Percentiles rank a stretch among this genome's conserved stretches.
Evolutionary conservation across 2,329 filamentous ascomycete genomes (phyloP).

Genomic region (Pseudogymnoascus pannorum): DNA sequence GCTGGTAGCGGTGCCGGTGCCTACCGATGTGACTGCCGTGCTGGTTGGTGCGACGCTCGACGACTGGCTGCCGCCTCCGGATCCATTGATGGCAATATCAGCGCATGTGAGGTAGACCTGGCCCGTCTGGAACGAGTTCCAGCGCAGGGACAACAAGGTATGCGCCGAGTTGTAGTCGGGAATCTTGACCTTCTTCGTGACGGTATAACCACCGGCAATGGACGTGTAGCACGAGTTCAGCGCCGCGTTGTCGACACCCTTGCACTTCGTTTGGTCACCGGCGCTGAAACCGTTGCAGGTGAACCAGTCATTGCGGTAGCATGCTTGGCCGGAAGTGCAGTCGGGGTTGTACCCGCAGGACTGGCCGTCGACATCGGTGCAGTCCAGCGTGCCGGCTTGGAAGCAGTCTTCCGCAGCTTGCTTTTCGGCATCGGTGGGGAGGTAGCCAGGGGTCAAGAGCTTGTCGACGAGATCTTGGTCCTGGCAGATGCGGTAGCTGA

Average conservation of each 20-base stretch:
- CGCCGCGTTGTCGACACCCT: slow-evolving; percentile 30
- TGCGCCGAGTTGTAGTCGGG: slow-evolving; percentile 37
- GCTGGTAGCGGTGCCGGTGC: slow-evolving; percentile 23
- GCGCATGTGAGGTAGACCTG: slow-evolving; percentile 48
- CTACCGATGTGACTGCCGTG: neutral
- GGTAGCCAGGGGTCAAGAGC: slow-evolving; percentile 39
- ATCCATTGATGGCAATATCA: slow-evolving; percentile 39
- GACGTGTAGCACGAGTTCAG: slow-evolving; percentile 42
- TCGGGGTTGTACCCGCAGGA: slow-evolving; percentile 42
- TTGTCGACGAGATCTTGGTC: slow-evolving; percentile 44
- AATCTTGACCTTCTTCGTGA: slow-evolving; percentile 37
- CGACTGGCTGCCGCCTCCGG: neutral
- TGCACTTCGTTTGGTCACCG: slow-evolving; percentile 9
- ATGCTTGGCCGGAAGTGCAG: slow-evolving; percentile 37
- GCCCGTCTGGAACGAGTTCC: slow-evolving; percentile 48
- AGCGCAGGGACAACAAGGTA: slow-evolving; percentile 44
- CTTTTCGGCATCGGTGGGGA: slow-evolving; percentile 45
- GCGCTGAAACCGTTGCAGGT: slow-evolving; percentile 41
- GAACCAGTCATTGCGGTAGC: slow-evolving; percentile 47
- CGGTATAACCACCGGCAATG: slow-evolving; percentile 46
- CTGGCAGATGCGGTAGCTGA: slow-evolving; percentile 46
- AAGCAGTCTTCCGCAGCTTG: slow-evolving; percentile 48
- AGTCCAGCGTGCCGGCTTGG: slow-evolving; percentile 38
- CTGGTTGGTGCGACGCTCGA: neutral
- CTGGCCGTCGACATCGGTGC: slow-evolving; percentile 44